These are phyloP conservation scores for Dactylellina haptotyla DNA, from an alignment of 2,329 filamentous ascomycete species.

Conservation along the genomic window DNA sequence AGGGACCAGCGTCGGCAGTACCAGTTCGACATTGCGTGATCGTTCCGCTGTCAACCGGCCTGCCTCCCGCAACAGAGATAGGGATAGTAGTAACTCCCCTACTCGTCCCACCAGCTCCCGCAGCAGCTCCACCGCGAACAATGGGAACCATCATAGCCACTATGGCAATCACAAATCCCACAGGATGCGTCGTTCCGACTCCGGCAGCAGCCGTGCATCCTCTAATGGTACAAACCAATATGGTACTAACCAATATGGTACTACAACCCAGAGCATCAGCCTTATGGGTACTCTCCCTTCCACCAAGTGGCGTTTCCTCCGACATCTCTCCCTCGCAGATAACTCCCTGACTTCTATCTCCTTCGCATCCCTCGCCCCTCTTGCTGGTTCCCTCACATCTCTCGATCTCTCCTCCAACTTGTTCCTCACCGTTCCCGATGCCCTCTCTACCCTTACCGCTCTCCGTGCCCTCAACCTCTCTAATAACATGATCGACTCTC, in stretches of 20 bases:
- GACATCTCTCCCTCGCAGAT: conserved; percentile 89
- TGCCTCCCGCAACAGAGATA: conserved; percentile 59
- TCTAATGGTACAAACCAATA: conserved; percentile 55
- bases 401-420: conserved; percentile 92
- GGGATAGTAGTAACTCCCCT: conserved; percentile 82
- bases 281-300: conserved; percentile 75
- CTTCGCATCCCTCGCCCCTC: conserved; percentile 77
- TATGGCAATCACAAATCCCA: conserved; percentile 70
- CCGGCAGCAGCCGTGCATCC: conserved; percentile 86
- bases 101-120: conserved; percentile 79
- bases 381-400: conserved; percentile 88
- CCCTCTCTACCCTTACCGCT: conserved; percentile 82
- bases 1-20: conserved; percentile 47
- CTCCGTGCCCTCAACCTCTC: conserved; percentile 93
- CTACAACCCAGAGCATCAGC: conserved; percentile 51
- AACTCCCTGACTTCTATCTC: conserved; percentile 87
- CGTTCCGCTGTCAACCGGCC: conserved; percentile 54
- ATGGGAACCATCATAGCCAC: conserved; percentile 23
- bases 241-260: conserved; percentile 50
- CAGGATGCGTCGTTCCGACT: conserved; percentile 85
- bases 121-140: conserved; percentile 68
- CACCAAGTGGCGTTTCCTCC: conserved; percentile 93
- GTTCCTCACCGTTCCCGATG: conserved; percentile 93
- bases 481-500: conserved; percentile 95
- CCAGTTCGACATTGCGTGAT: conserved; percentile 53